Evolutionary conservation across 148 eudicot genomes (phyloP).

Genomic region (Chenopodium album): DNA sequence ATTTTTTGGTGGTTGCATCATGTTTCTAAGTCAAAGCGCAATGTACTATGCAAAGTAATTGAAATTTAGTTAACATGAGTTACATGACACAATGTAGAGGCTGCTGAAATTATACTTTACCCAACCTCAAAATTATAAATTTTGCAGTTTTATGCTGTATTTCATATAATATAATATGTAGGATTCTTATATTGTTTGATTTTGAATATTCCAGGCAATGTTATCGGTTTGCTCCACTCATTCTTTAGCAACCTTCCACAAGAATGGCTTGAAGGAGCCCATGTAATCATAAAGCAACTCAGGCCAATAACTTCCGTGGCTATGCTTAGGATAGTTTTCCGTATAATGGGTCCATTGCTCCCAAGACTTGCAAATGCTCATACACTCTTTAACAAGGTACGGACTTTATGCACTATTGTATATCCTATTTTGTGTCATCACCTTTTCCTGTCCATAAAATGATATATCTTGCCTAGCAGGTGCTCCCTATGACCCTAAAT

Average conservation of each 20-base stretch:
- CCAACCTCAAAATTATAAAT: too few species aligned
- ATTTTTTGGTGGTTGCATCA: not conserved
- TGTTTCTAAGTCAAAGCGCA: not conserved
- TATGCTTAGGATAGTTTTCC: slow-evolving; percentile 85
- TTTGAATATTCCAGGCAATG: slow-evolving; percentile 53
- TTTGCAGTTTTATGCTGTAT: not conserved
- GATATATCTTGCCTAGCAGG: not conserved
- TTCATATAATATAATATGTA: not conserved
- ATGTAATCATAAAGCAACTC: slow-evolving; percentile 73
- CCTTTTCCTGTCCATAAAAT: not conserved
- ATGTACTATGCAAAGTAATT: not conserved
- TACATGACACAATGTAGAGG: too few species aligned
- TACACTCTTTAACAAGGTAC: slow-evolving; percentile 81
- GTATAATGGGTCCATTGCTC: slow-evolving; percentile 94
- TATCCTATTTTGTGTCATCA: not conserved
- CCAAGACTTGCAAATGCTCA: slow-evolving; percentile 95
- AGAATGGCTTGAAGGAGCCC: slow-evolving; percentile 94
- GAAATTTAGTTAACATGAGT: too few species aligned
- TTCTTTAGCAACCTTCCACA: slow-evolving; percentile 92
- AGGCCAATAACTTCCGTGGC: slow-evolving; percentile 89
- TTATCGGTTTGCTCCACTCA: slow-evolving; percentile 79
- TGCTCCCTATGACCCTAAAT: too few species aligned
- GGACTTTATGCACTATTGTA: not conserved
- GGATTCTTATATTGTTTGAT: slow-evolving; percentile 11
- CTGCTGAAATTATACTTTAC: too few species aligned